A percentile compares a stretch with the other conserved stretches of the same genome.
phyloP scores from a whole-genome alignment of 2,329 filamentous ascomycete genomes.

The Claviceps quebecensis region DNA sequence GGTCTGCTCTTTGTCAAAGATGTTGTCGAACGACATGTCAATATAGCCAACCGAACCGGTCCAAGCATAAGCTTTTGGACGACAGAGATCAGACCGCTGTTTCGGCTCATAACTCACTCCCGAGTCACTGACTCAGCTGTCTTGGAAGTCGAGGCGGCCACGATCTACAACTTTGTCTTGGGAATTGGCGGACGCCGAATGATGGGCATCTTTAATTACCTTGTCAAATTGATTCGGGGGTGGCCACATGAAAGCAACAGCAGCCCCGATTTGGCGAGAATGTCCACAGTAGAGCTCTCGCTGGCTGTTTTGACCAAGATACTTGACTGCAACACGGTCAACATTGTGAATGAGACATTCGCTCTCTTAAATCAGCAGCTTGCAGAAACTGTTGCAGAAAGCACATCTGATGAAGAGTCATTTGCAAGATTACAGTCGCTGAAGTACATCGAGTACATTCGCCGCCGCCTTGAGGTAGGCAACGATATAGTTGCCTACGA shows the following conservation, averaged over 20 bases:
- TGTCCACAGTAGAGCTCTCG: slow-evolving; percentile 15
- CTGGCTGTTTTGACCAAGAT: slow-evolving; percentile 19
- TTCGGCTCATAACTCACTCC: slow-evolving; percentile 21
- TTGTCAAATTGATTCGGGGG: slow-evolving; percentile 6
- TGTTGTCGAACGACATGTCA: slow-evolving; percentile 13
- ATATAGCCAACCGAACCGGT: background rate
- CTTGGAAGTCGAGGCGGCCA: slow-evolving; percentile 23
- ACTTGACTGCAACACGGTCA: slow-evolving; percentile 22
- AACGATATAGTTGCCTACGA: slow-evolving; percentile 6
- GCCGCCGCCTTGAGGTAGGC: slow-evolving; percentile 18
- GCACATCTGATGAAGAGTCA: slow-evolving; percentile 8
- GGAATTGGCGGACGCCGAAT: slow-evolving; percentile 21
- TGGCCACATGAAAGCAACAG: slow-evolving; percentile 6
- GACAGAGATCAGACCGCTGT: slow-evolving; percentile 18
- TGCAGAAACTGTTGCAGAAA: slow-evolving; percentile 7
- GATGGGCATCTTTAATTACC: slow-evolving; percentile 17
- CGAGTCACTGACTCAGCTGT: slow-evolving; percentile 22
- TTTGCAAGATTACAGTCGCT: slow-evolving; percentile 16
- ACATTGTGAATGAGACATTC: slow-evolving; percentile 15
- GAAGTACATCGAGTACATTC: slow-evolving; percentile 19
- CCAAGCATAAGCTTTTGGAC: slow-evolving; percentile 12
- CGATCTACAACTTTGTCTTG: slow-evolving; percentile 20
- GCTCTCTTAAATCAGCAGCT: slow-evolving; percentile 11
- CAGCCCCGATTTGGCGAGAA: slow-evolving; percentile 4
- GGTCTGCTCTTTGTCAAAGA: slow-evolving; percentile 16